Base-by-base conservation (phyloP, 768 basidiomycete species). In the Auricularia auricula-judae region DNA sequence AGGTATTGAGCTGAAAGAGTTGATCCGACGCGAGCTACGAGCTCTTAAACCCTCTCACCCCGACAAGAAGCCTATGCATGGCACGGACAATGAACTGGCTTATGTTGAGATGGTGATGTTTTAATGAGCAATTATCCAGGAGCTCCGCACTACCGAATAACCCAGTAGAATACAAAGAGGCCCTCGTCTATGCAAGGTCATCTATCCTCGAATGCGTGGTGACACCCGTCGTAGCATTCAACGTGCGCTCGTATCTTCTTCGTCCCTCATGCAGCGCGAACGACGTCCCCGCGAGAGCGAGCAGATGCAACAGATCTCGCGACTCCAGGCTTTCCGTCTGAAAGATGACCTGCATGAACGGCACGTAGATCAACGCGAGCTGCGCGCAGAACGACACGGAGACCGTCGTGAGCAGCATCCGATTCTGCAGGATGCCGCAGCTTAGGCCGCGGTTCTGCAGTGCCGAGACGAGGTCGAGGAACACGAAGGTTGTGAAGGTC, bases 401-500 rank as follows among this genome's bases (percentile, higher is more conserved):
- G 59, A 97, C 91, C 0, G 96, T 98, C 67, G 86, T 79, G 67
- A 96, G 76, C 65, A 98, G 81, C 91, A 98, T 95, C 70, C 82
- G 83, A 79, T 98, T 98, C 71, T 88, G 87, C 65, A 84, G 77
- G 36, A 98, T 72, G 4, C 86, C 87, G 69, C 93, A 96, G 53
- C 87, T 86, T 16, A 98, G 83, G 11, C 93, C 93, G 63, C 96
- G 91, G 74, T 91, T 96, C 74, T 98, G 95, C 36, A 97, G 75
- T 1, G 96, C 96, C 44, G 94, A 98, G 10, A 93, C 89, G 54
- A 98, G 84, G 75, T 98, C 96, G 67, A 98, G 87, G 80, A 98
- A 91, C 65, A 98, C 96, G 76, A 98, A 98, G 72, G 87, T 89
- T 18, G 94, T 90, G 75, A 98, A 98, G 33, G 96, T 97, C 96